phyloP scores from a whole-genome alignment of 1,139 yeast species.

The Blastobotrys indianensis region DNA sequence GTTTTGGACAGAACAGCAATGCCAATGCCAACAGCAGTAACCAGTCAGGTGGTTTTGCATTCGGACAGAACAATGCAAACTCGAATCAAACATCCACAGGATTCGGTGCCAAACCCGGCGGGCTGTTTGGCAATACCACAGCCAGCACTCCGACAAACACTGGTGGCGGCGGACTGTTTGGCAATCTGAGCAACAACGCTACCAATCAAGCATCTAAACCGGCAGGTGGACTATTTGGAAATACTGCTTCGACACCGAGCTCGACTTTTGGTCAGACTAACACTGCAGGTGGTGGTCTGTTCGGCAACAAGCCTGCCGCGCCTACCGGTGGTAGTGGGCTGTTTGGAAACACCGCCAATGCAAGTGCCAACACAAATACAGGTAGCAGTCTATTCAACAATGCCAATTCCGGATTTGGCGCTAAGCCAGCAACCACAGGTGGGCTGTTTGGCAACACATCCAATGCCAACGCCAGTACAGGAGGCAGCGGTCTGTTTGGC shows the following conservation, averaged over 20 bases:
- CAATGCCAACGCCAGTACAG: conserved; percentile 16
- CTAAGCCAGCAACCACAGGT: conserved; percentile 17
- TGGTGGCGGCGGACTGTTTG: conserved; percentile 8
- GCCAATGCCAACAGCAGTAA: conserved; percentile 16
- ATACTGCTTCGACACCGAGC: conserved; percentile 1
- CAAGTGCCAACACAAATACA: conserved; percentile 13
- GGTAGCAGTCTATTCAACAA: conserved; percentile 21
- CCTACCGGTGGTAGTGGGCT: conserved; percentile 20
- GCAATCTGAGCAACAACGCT: conserved; percentile 17
- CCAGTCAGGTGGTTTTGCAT: conserved; percentile 19
- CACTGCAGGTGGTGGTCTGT: conserved; percentile 24
- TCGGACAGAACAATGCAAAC: conserved; percentile 22
- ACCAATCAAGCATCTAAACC: conserved; percentile 1
- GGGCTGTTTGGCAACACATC: conserved; percentile 25
- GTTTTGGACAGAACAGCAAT: not conserved
- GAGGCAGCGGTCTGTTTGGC: conserved; percentile 26
- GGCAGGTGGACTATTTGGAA: conserved; percentile 41
- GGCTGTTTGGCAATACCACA: conserved; percentile 22
- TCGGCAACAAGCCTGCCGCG: conserved; percentile 22
- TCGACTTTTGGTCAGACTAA: conserved; percentile 12
- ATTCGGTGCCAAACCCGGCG: conserved; percentile 16
- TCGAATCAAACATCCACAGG: conserved; percentile 8
- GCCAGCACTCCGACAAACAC: conserved; percentile 5
- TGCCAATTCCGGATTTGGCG: conserved; percentile 17
- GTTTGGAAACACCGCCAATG: conserved; percentile 25